phyloP scores from a whole-genome alignment of 352 stramenopile species.

The Hyaloperonospora arabidopsidis region DNA sequence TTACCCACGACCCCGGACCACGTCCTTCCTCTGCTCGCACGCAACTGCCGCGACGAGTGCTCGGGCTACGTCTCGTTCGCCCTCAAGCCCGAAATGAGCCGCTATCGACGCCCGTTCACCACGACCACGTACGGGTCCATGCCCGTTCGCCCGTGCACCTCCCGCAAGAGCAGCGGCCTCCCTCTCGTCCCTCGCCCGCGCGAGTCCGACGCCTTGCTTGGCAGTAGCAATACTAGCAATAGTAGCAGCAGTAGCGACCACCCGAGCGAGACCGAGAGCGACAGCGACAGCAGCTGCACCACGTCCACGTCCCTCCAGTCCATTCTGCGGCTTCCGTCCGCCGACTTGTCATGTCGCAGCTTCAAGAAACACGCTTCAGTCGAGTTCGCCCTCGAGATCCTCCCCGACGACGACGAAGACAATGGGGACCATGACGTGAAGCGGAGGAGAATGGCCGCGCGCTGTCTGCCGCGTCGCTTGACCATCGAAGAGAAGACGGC shows the following conservation, averaged over 20 bases:
- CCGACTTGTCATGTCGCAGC: conserved; percentile 30
- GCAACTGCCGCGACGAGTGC: conserved; percentile 21
- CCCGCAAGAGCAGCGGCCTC: conserved; percentile 5
- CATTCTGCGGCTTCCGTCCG: conserved; percentile 53
- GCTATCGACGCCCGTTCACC: conserved; percentile 6
- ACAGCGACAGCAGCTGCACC: conserved; percentile 59
- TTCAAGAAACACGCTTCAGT: conserved; percentile 61
- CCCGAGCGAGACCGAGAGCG: conserved; percentile 75
- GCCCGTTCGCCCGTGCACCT: conserved; percentile 2
- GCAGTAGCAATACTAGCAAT: conserved; percentile 14
- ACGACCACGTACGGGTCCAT: conserved; percentile 40
- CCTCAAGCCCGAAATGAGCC: conserved; percentile 14
- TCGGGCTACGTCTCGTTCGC: conserved; percentile 30
- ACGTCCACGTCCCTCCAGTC: conserved; percentile 40
- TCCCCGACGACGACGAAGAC: conserved; percentile 18
- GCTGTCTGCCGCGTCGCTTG: conserved; percentile 56
- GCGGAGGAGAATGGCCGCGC: conserved; percentile 27
- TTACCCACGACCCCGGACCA: conserved; percentile 11
- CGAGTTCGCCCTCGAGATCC: conserved; percentile 55
- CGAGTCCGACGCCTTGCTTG: conserved; percentile 21
- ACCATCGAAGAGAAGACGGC: conserved; percentile 72
- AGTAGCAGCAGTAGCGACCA: conserved; percentile 28
- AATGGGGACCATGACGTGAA: conserved; percentile 34
- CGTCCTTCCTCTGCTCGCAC: conserved; percentile 18
- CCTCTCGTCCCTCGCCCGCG: conserved; percentile 9